Percentiles rank a stretch among this genome's conserved stretches.
Conservation (phyloP, 208 protist genomes). For the Porcisia hertigi region DNA sequence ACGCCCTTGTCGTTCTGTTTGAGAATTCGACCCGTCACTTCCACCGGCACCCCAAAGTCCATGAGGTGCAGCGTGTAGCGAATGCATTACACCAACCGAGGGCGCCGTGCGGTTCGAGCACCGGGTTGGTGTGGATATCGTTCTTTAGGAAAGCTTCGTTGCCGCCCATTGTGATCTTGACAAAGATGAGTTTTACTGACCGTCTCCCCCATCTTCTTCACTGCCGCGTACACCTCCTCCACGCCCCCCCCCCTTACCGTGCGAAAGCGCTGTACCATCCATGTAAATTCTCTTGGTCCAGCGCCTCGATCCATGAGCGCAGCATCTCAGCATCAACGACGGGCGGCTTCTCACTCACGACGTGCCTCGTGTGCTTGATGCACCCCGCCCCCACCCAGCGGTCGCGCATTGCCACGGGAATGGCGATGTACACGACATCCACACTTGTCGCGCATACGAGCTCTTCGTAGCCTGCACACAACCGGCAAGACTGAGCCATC, state of each 20-base stretch:
- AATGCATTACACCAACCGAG: slow-evolving; percentile 62
- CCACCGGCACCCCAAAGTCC: slow-evolving; percentile 40
- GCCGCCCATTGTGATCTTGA: slow-evolving; percentile 29
- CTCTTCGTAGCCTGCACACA: slow-evolving; percentile 31
- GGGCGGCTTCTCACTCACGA: slow-evolving; percentile 60
- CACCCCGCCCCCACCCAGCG: slow-evolving; percentile 49
- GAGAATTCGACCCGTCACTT: slow-evolving; percentile 55
- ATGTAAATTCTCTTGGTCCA: slow-evolving; percentile 52
- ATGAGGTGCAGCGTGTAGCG: slow-evolving; percentile 64
- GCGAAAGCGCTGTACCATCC: slow-evolving; percentile 65
- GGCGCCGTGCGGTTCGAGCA: slow-evolving; percentile 49
- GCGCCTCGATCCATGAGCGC: slow-evolving; percentile 49
- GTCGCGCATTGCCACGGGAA: slow-evolving; percentile 45
- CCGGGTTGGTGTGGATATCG: slow-evolving; percentile 52
- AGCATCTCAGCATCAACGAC: slow-evolving; percentile 48
- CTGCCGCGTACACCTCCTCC: slow-evolving; percentile 23
- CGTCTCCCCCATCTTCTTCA: slow-evolving; percentile 34
- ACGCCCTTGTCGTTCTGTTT: slow-evolving; percentile 36
- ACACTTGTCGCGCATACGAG: slow-evolving; percentile 27
- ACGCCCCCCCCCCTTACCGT: slow-evolving; percentile 42
- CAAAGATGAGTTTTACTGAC: slow-evolving; percentile 46
- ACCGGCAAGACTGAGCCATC: slow-evolving; percentile 6
- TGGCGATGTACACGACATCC: slow-evolving; percentile 48
- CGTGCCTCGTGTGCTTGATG: slow-evolving; percentile 57
- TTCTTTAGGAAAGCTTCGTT: slow-evolving; percentile 33